A percentile compares a stretch with the other conserved stretches of the same genome.
These are phyloP conservation scores for Naegleria gruberi DNA, from an alignment of 208 protist genomes.

Conservation along the genomic window DNA sequence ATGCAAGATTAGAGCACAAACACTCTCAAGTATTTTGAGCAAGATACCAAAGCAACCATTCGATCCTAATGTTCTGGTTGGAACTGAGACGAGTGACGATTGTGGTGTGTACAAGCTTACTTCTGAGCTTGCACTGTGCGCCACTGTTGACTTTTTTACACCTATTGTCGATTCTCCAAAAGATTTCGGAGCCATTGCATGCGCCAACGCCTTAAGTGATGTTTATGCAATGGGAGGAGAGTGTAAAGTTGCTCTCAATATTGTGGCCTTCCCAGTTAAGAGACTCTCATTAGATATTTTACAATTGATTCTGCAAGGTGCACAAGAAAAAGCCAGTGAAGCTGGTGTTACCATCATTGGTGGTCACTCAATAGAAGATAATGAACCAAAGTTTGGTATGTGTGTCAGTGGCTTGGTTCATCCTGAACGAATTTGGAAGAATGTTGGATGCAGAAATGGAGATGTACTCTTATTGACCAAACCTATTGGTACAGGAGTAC, in stretches of 20 bases:
- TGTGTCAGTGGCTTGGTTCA: constrained; percentile 35
- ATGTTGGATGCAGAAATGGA: constrained; percentile 35
- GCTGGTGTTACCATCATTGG: constrained; percentile 37
- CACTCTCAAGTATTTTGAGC: constrained; percentile 29
- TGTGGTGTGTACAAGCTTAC: constrained; percentile 37
- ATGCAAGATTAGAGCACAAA: constrained; percentile 39
- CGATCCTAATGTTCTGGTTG: constrained; percentile 41
- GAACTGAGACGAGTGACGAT: constrained; percentile 41
- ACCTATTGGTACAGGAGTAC: constrained; percentile 49
- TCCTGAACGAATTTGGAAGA: constrained; percentile 34
- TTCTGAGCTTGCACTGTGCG: constrained; percentile 36
- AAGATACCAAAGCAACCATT: not conserved
- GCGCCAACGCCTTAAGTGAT: constrained; percentile 57
- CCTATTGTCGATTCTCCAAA: constrained; percentile 60
- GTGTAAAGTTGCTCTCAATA: constrained; percentile 33
- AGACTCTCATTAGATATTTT: constrained; percentile 25
- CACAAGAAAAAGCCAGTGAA: constrained; percentile 28
- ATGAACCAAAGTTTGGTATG: constrained; percentile 42
- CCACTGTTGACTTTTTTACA: constrained; percentile 59
- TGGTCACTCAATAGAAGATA: constrained; percentile 42
- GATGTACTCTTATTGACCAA: constrained; percentile 63
- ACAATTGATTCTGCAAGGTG: constrained; percentile 13
- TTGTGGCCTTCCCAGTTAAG: constrained; percentile 38
- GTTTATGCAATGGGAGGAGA: constrained; percentile 59
- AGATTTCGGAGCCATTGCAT: constrained; percentile 48